Evolutionary conservation across 176 grass and related monocot genomes (phyloP).

Genomic region (Tillandsia leiboldiana): DNA sequence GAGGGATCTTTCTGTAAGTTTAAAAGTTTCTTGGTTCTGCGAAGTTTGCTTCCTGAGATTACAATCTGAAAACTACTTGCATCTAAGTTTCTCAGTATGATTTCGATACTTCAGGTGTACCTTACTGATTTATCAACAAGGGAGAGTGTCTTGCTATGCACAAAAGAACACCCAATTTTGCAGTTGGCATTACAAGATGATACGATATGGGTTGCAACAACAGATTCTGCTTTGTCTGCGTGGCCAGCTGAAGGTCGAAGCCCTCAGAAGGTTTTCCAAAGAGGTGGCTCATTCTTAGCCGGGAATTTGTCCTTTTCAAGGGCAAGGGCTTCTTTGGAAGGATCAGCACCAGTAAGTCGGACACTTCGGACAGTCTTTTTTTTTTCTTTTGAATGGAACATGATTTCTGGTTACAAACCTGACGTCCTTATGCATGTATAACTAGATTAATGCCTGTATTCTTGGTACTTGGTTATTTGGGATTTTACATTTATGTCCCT

Average conservation of each 20-base stretch:
- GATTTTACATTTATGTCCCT: too few species aligned
- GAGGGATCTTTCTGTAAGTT: conserved; percentile 90
- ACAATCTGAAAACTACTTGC: too few species aligned
- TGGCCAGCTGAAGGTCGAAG: conserved; percentile 66
- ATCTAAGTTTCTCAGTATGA: not conserved
- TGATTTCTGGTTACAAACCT: not conserved
- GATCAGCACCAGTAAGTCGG: conserved; percentile 88
- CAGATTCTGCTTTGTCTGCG: conserved; percentile 70
- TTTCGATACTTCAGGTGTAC: conserved; percentile 52
- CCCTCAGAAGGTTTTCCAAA: conserved; percentile 78
- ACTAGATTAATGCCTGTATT: not conserved
- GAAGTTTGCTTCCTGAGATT: not conserved
- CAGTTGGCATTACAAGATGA: conserved; percentile 94
- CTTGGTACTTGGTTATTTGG: too few species aligned
- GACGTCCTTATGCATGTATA: not conserved
- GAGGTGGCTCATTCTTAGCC: conserved; percentile 89
- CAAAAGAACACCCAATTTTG: conserved; percentile 66
- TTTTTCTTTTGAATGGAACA: not conserved
- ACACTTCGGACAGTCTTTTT: conserved; percentile 8
- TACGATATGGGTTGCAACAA: conserved; percentile 79
- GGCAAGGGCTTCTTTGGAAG: conserved; percentile 94
- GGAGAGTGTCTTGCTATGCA: conserved; percentile 88
- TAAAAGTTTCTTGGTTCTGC: not conserved
- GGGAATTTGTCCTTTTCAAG: conserved; percentile 97
- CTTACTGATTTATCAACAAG: conserved; percentile 73